phyloP scores from a whole-genome alignment of 225 moss, liverwort and hornwort species.

The Takakia lepidozioides region DNA sequence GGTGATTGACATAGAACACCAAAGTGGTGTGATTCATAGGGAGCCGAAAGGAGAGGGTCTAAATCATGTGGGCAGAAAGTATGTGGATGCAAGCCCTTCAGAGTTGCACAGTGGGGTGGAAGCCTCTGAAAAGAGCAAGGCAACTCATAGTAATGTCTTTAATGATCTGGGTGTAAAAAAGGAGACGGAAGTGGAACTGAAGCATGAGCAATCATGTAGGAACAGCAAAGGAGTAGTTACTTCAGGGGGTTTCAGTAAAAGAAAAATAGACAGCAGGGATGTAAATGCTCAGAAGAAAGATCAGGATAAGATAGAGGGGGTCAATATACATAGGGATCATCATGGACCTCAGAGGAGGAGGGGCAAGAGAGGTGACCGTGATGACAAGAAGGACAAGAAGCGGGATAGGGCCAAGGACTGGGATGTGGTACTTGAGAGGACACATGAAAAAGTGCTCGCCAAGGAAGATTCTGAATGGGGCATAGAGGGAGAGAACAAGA shows the following conservation, averaged over 20 bases:
- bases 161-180: slow-evolving; percentile 10
- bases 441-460: slow-evolving; percentile 61
- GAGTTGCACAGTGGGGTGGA: slow-evolving; percentile 23
- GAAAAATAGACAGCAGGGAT: too few species aligned
- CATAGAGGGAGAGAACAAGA: slow-evolving; percentile 37
- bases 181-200: slow-evolving; percentile 26
- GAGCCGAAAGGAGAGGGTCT: slow-evolving; percentile 6
- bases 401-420: slow-evolving; percentile 43
- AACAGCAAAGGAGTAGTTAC: slow-evolving; percentile 12
- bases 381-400: slow-evolving; percentile 23
- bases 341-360: too few species aligned
- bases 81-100: too few species aligned
- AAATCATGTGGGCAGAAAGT: slow-evolving; percentile 14
- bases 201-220: slow-evolving; percentile 7
- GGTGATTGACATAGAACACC: slow-evolving; percentile 14
- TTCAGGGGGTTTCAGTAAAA: slow-evolving; percentile 22
- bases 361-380: slow-evolving; percentile 25
- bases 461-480: slow-evolving; percentile 51
- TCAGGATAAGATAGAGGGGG: slow-evolving; percentile 28
- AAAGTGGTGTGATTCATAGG: slow-evolving; percentile 12
- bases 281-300: too few species aligned
- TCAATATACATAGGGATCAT: too few species aligned
- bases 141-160: slow-evolving; percentile 12
- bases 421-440: slow-evolving; percentile 48
- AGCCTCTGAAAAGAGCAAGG: slow-evolving; percentile 20